Evolutionary conservation across 2,329 filamentous ascomycete species (phyloP), one percentile per base, ranked within the genome.

Genomic region (Aspergillus novofumigatus): DNA sequence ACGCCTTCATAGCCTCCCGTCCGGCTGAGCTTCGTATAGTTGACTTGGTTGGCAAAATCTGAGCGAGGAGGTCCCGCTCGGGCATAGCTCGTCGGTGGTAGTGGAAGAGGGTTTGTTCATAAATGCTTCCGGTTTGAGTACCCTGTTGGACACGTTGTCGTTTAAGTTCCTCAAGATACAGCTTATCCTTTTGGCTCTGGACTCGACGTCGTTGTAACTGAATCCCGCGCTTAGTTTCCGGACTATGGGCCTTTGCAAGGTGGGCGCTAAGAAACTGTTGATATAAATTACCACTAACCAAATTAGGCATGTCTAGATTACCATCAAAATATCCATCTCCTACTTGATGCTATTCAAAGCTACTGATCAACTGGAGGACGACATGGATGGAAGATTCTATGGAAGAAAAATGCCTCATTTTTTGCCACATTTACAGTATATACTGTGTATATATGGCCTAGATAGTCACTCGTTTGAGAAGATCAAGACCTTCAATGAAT

Each of bases 31-130:
- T 62, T 25, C 47, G 50, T 32, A 64, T 50, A n/a, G 8, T 29
- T 3, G 32, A 11, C 21, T 55, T 59, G 10, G 3, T 49, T 21
- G 55, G 54, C 8, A 63, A 45, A n/a, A n/a, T n/a, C n/a, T 49
- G 21, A 38, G 58, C 55, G 11, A 65, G 55, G 20, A 62, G 38
- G 35, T 63, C 55, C 42, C 54, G 48, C n/a, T 65, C 23, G 10
- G 57, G 58, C 42, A 65, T 65, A 8, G 53, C 50, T 23, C 52
- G 52, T 54, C 52, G 35, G 29, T 23, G 42, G 25, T 56, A 62
- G 45, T 56, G 5, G 44, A 63, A 63, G 14, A 62, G 49, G 6
- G 50, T 57, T 29, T 62, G 11, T 52, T 59, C 42, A 35, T 57
- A 28, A 9, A 28, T 50, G 17, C 35, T 51, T 51, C 48, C 29